phyloP scores from a whole-genome alignment of 371 early-diverging fungal genomes.

The Mucor circinelloides region DNA sequence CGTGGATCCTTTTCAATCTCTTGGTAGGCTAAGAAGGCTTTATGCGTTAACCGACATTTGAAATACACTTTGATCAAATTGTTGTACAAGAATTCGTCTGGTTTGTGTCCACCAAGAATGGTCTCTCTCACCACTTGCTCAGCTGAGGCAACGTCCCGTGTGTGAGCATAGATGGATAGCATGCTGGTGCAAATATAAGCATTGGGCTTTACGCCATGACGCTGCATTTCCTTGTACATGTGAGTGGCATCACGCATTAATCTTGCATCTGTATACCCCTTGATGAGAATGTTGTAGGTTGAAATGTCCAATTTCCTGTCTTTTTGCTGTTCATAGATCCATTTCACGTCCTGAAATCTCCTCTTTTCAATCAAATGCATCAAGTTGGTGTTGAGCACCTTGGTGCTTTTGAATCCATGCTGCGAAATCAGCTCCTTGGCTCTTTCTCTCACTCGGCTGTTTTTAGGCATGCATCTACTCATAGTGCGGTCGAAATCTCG shows the following conservation, averaged over 20 bases:
- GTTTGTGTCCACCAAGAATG: slow-evolving; percentile 26
- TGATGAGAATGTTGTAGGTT: slow-evolving; percentile 41
- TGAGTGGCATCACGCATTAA: slow-evolving; percentile 25
- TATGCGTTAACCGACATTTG: slow-evolving; percentile 24
- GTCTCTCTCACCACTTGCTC: slow-evolving; percentile 35
- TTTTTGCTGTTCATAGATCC: slow-evolving; percentile 25
- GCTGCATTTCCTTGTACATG: slow-evolving; percentile 40
- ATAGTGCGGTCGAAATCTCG: slow-evolving; percentile 44
- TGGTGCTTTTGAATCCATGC: slow-evolving; percentile 26
- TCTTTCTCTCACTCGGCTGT: slow-evolving; percentile 22
- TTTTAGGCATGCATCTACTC: slow-evolving; percentile 39
- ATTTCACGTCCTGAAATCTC: slow-evolving; percentile 19
- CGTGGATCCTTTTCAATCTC: slow-evolving; percentile 34
- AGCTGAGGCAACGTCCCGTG: slow-evolving; percentile 29
- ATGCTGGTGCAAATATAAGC: slow-evolving; percentile 29
- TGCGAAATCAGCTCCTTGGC: slow-evolving; percentile 29
- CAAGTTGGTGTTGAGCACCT: slow-evolving; percentile 36
- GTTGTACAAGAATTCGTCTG: slow-evolving; percentile 38
- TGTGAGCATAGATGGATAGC: slow-evolving; percentile 37
- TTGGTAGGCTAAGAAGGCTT: slow-evolving; percentile 40
- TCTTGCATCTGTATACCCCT: slow-evolving; percentile 33
- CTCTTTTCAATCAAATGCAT: slow-evolving; percentile 29
- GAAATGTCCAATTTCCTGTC: slow-evolving; percentile 28
- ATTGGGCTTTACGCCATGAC: slow-evolving; percentile 29
- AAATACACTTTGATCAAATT: slow-evolving; percentile 51